Evolutionary conservation across 495 filamentous ascomycete species (phyloP), one percentile per base, ranked within the genome.

Genomic region (Alectoria sarmentosa): DNA sequence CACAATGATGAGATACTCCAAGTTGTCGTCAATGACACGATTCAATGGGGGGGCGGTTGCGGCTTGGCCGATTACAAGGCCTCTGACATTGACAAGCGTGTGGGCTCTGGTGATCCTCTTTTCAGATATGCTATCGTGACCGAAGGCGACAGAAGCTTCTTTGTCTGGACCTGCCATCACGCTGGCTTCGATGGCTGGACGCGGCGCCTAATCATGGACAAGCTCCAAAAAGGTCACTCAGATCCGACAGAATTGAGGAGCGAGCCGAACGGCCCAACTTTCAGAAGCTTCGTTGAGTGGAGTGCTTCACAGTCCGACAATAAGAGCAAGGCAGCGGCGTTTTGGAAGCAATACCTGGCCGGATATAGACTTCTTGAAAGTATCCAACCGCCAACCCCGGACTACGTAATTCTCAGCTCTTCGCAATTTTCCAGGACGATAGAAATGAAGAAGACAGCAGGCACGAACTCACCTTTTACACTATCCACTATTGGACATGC

Each of bases 61-160:
- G 41, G 10, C 5, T 21, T 59, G 0, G n/a, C 19, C 0, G 36
- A 23, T 8, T 59, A 59, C 26, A 3, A 5, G 57, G 21, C 26
- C 36, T 39, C 14, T 7, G 23, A 19, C 57, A 11, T 26, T 13
- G 34, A 39, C 5, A 32, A 32, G 14, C n/a, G 55, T 30, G 36
- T 59, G 4, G 26, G 26, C 23, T 59, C n/a, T 10, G 57, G 57
- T 15, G 57, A 39, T 41, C 34, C 57, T 17, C 36, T 59, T 1
- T 59, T 39, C 57, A 3, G 57, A 59, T 59, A 59, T 37, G 57
- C 57, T 23, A 23, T 39, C 19, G 26, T 59, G 26, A 6, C 14
- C n/a, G 57, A 59, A 59, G 57, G 36, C 10, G 19, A 21, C 8
- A 19, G 41, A 23, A 0, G 23, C 9, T 59, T 23, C 36, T 39